phyloP scores from a whole-genome alignment of 768 basidiomycete species.

The Lentinula lateritia region DNA sequence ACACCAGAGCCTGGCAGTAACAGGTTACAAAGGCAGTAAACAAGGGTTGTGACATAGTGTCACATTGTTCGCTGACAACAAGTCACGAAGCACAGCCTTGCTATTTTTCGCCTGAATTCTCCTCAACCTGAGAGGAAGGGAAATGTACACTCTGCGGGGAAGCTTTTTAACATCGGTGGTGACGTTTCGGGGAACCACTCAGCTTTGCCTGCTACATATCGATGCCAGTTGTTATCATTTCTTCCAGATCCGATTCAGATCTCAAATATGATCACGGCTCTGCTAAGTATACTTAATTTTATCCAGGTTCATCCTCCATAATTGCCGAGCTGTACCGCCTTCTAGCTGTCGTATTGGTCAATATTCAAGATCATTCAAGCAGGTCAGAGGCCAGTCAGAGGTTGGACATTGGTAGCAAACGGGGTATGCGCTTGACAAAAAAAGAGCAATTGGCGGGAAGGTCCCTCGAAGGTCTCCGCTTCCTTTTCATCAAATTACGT shows the following conservation, averaged over 20 bases:
- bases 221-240: conserved; percentile 2
- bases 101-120: not conserved
- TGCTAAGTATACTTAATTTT: not conserved
- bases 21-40: conserved; percentile 1
- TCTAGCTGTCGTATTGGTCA: not conserved
- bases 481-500: conserved; percentile 1
- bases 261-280: not conserved
- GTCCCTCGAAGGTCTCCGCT: not conserved
- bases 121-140: not conserved
- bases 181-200: not conserved
- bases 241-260: not conserved
- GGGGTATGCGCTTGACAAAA: not conserved
- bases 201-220: not conserved
- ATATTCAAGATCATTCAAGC: too few species aligned
- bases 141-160: not conserved
- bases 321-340: not conserved
- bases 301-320: not conserved
- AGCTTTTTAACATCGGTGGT: not conserved
- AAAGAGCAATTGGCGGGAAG: not conserved
- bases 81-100: not conserved
- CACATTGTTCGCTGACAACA: not conserved
- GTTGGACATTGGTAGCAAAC: not conserved
- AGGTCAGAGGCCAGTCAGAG: too few species aligned
- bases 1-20: conserved; percentile 1
- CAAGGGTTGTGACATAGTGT: not conserved